Conservation (phyloP, 106 monocot species). For the Dioscorea alata region DNA sequence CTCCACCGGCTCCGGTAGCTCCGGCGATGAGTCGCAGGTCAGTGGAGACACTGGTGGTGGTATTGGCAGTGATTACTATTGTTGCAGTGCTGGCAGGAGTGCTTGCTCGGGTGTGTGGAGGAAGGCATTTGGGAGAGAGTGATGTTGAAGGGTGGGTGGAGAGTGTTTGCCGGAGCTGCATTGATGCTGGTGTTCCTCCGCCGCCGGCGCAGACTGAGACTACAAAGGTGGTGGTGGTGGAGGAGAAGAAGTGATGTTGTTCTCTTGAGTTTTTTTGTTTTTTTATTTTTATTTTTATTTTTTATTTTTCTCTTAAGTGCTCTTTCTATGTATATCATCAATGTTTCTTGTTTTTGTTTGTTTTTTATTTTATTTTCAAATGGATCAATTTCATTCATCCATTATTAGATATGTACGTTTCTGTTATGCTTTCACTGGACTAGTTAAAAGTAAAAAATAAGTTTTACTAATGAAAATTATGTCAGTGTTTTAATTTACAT, state of each 20-base stretch:
- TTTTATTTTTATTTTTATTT: too few species aligned
- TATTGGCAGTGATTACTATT: constrained; percentile 9
- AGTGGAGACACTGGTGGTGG: constrained; percentile 9
- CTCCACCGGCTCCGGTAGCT: not conserved
- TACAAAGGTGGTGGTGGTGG: not conserved
- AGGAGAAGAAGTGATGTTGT: not conserved
- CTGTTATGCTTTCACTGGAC: not conserved
- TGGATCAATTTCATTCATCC: too few species aligned
- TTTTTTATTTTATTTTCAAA: too few species aligned
- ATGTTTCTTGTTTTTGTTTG: too few species aligned
- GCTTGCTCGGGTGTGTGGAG: constrained; percentile 6
- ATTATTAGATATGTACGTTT: too few species aligned
- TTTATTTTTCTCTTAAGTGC: too few species aligned
- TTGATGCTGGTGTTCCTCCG: constrained; percentile 3
- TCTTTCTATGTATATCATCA: too few species aligned
- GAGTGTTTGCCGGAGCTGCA: constrained; percentile 8
- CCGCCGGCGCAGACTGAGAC: not conserved
- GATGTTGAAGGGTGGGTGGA: constrained; percentile 12
- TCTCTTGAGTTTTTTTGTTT: too few species aligned
- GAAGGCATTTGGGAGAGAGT: not conserved
- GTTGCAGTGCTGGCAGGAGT: constrained; percentile 5
- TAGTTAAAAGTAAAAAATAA: not conserved
- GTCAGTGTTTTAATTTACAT: too few species aligned
- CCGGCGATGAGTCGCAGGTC: not conserved
- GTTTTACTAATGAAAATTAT: not conserved